A percentile compares a stretch with the other conserved stretches of the same genome.
Evolutionary conservation across 768 basidiomycete genomes (phyloP).

Genomic region (Suillus discolor): DNA sequence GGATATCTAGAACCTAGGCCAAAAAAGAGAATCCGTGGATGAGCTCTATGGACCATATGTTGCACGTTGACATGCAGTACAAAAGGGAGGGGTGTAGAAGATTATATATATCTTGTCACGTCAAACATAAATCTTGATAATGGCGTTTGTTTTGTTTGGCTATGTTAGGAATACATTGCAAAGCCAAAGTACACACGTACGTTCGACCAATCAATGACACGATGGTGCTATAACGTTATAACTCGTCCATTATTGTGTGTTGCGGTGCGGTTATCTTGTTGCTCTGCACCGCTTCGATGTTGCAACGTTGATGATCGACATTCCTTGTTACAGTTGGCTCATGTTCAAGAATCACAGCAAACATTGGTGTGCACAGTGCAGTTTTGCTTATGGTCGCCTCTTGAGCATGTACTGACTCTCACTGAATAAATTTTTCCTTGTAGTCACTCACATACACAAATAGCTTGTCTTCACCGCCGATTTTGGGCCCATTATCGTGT

Average conservation of each 20-base stretch:
- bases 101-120: conserved; percentile 3
- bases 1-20: not conserved
- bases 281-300: not conserved
- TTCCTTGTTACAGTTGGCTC: not conserved
- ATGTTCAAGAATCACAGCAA: not conserved
- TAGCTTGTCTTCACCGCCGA: not conserved
- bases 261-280: not conserved
- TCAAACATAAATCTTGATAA: conserved; percentile 4
- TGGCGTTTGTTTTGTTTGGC: not conserved
- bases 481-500: not conserved
- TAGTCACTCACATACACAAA: not conserved
- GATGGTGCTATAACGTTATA: not conserved
- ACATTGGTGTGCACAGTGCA: not conserved
- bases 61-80: not conserved
- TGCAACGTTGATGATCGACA: not conserved
- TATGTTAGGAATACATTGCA: not conserved
- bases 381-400: not conserved
- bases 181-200: not conserved
- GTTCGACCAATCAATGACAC: not conserved
- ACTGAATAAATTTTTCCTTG: not conserved
- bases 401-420: not conserved
- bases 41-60: not conserved
- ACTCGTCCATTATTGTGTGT: not conserved
- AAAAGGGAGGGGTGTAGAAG: not conserved
- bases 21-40: conserved; percentile 1